Evolutionary conservation across 208 protist genomes (phyloP).

Genomic region (Vickermania ingenoplastis): DNA sequence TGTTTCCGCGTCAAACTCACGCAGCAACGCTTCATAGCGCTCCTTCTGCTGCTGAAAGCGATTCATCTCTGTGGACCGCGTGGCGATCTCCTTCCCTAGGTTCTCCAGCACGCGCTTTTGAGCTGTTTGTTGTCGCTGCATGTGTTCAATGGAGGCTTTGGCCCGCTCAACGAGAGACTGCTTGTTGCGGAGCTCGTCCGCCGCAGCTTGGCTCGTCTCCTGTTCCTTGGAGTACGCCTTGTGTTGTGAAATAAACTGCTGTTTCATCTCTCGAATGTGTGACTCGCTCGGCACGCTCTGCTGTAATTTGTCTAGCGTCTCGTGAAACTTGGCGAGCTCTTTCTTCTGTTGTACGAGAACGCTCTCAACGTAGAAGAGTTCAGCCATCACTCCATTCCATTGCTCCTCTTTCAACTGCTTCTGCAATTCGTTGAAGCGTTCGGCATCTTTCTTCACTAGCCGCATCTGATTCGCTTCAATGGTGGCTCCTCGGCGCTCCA

Average conservation of each 20-base stretch:
- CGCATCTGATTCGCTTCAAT: constrained; percentile 92
- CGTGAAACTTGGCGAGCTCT: constrained; percentile 40
- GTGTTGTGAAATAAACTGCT: constrained; percentile 61
- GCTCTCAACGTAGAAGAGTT: constrained; percentile 88
- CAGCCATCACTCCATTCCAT: constrained; percentile 63
- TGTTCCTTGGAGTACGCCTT: constrained; percentile 72
- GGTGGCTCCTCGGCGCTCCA: constrained; percentile 81
- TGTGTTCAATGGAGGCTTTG: constrained; percentile 44
- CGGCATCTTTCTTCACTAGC: constrained; percentile 94
- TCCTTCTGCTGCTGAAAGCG: constrained; percentile 54
- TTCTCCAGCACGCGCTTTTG: constrained; percentile 39
- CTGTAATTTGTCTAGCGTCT: constrained; percentile 49
- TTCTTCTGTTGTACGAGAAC: constrained; percentile 60
- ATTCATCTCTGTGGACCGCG: constrained; percentile 44
- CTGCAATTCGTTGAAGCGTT: constrained; percentile 70
- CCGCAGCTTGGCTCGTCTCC: constrained; percentile 42
- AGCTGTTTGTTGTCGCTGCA: constrained; percentile 52
- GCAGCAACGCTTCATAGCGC: constrained; percentile 52
- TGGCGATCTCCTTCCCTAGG: constrained; percentile 34
- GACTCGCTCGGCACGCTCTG: constrained; percentile 58
- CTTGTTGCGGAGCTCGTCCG: constrained; percentile 55
- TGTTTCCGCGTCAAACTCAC: constrained; percentile 47
- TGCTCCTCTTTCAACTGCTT: constrained; percentile 37
- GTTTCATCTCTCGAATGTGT: constrained; percentile 70
- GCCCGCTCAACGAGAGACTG: constrained; percentile 59